Percentiles rank a stretch among this genome's conserved stretches.
These are phyloP conservation scores for Tylopilus plumbeoviolaceoides DNA, from an alignment of 768 basidiomycete species.

Conservation along the genomic window DNA sequence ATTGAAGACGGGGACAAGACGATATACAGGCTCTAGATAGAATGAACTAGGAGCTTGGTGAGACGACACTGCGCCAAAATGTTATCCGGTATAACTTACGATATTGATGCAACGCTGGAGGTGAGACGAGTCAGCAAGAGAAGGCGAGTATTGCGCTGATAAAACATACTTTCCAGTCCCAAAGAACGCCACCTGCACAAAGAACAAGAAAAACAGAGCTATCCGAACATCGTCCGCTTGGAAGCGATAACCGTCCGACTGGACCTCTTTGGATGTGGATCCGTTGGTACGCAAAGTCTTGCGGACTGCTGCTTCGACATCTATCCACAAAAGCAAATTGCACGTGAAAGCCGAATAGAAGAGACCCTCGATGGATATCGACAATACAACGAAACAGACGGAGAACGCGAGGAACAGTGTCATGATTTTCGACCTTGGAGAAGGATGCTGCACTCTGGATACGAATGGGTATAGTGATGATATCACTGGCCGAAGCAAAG, in stretches of 20 bases:
- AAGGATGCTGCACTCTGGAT: conserved; percentile 32
- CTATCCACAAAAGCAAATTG: conserved; percentile 64
- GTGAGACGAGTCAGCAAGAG: background rate
- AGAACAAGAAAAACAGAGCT: conserved; percentile 79
- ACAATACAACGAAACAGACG: conserved; percentile 73
- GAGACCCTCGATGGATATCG: conserved; percentile 77
- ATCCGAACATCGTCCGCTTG: conserved; percentile 63
- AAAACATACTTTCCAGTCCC: conserved; percentile 73
- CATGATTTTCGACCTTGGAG: conserved; percentile 48
- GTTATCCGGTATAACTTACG: conserved; percentile 41
- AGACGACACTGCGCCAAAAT: background rate
- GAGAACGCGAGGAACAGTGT: conserved; percentile 68
- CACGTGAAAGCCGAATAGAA: conserved; percentile 71
- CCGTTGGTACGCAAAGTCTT: background rate
- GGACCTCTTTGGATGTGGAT: conserved; percentile 1
- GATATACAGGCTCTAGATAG: conserved; percentile 85
- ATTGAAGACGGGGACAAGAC: conserved; percentile 79
- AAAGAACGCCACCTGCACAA: conserved; percentile 84
- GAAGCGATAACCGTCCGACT: conserved; percentile 37
- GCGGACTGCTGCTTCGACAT: conserved; percentile 46
- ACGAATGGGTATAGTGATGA: conserved; percentile 52
- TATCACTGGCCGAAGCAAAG: conserved; percentile 40
- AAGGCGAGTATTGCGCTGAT: background rate
- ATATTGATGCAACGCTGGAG: conserved; percentile 74
- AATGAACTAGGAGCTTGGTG: conserved; percentile 50